These are phyloP conservation scores for Thielaviopsis musarum DNA, from an alignment of 2,329 filamentous ascomycete species.

Conservation along the genomic window DNA sequence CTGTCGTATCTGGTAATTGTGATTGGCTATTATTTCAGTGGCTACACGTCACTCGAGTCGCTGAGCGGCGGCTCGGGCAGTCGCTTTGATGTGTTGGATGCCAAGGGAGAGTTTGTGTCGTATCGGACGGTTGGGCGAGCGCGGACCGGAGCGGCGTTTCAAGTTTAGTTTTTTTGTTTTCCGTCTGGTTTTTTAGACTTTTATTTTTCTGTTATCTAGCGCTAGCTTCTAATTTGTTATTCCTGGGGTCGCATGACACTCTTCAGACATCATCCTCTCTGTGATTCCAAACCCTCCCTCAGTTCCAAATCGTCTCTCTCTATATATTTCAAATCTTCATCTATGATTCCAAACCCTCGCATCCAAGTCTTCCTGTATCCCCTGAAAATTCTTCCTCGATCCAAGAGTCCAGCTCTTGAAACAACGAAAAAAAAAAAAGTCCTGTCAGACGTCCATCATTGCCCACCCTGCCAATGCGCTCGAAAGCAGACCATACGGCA, in stretches of 20 bases:
- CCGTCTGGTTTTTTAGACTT: neutral
- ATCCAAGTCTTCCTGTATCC: no score
- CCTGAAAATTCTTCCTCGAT: constrained; percentile 40
- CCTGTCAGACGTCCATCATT: constrained; percentile 83
- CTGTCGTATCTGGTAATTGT: constrained; percentile 86
- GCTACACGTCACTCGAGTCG: constrained; percentile 25
- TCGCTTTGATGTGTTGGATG: constrained; percentile 37
- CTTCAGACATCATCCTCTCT: no score
- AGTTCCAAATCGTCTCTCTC: no score
- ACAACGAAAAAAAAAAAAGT: constrained; percentile 31
- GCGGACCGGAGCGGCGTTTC: constrained; percentile 20
- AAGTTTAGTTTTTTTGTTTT: neutral
- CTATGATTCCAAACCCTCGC: no score
- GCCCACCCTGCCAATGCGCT: constrained; percentile 64
- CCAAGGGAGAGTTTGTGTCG: constrained; percentile 31
- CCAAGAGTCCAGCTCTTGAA: constrained; percentile 33
- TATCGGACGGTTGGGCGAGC: constrained; percentile 38
- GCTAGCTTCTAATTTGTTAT: no score
- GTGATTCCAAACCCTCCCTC: no score
- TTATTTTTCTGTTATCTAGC: neutral
- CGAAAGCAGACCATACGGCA: constrained; percentile 52
- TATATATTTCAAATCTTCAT: no score
- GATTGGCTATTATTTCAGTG: constrained; percentile 77
- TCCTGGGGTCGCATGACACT: no score
- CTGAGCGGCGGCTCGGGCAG: constrained; percentile 24